Percentiles rank a stretch among this genome's conserved stretches.
phyloP scores from a whole-genome alignment of 306 rosid genomes.

The Sophora flavescens region DNA sequence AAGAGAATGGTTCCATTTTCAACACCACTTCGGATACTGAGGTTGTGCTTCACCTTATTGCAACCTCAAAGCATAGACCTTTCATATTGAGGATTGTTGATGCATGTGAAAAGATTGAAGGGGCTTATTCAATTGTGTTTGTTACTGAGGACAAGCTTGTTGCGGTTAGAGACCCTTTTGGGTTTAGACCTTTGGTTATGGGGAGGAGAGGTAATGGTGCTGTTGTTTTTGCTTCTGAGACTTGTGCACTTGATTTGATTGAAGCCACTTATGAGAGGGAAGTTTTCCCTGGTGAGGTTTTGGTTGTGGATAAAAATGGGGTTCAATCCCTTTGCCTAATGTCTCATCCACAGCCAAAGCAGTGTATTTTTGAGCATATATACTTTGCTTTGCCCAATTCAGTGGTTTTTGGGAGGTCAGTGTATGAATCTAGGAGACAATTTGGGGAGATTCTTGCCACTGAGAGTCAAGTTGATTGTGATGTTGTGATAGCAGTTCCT shows the following conservation, averaged over 20 bases:
- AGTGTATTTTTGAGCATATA: slow-evolving; percentile 92
- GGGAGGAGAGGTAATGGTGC: slow-evolving; percentile 94
- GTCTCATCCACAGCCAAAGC: slow-evolving; percentile 88
- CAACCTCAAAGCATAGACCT: slow-evolving; percentile 84
- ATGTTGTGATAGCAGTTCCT: slow-evolving; percentile 94
- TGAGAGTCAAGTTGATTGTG: slow-evolving; percentile 89
- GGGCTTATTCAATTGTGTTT: slow-evolving; percentile 93
- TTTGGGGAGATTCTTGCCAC: slow-evolving; percentile 93
- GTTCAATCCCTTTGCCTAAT: slow-evolving; percentile 82
- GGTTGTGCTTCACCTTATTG: slow-evolving; percentile 95
- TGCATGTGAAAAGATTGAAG: slow-evolving; percentile 88
- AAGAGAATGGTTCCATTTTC: slow-evolving; percentile 86
- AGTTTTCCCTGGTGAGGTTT: slow-evolving; percentile 87
- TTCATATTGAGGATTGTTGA: slow-evolving; percentile 84
- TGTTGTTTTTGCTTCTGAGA: slow-evolving; percentile 95
- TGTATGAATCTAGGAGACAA: slow-evolving; percentile 73
- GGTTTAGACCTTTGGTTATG: slow-evolving; percentile 93
- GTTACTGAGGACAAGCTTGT: slow-evolving; percentile 86
- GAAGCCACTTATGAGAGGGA: slow-evolving; percentile 96
- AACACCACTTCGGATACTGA: slow-evolving; percentile 93
- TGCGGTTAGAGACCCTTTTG: slow-evolving; percentile 84
- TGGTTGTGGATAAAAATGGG: slow-evolving; percentile 84
- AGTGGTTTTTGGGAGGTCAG: slow-evolving; percentile 81
- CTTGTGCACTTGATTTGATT: slow-evolving; percentile 96
- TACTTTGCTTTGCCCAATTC: slow-evolving; percentile 95